Conservation (phyloP, 331 rosid species). For the Pyracantha coccinea region DNA sequence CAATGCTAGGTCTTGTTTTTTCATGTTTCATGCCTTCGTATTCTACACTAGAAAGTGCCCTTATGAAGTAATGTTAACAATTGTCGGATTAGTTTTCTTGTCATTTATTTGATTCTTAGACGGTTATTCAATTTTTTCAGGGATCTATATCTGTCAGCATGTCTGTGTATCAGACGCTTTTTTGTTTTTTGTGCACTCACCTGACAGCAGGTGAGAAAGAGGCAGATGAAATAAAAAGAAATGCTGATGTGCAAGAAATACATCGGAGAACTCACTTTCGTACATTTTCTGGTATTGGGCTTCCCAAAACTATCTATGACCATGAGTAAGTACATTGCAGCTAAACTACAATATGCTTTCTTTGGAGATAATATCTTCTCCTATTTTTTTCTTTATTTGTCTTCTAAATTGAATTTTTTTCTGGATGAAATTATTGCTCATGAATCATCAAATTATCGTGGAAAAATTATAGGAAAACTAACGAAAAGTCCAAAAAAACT, state of each 20-base stretch:
- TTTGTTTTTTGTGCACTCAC: slow-evolving; percentile 87
- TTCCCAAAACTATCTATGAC: slow-evolving; percentile 50
- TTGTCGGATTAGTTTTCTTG: not conserved
- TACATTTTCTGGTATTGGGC: slow-evolving; percentile 41
- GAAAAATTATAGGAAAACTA: too few relatives aligned
- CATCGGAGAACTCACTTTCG: slow-evolving; percentile 65
- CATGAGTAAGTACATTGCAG: slow-evolving; percentile 62
- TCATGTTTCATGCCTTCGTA: not conserved
- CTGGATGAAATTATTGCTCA: not conserved
- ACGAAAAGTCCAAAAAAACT: too few relatives aligned
- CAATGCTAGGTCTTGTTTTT: not conserved
- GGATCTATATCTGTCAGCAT: slow-evolving; percentile 88
- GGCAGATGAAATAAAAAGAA: slow-evolving; percentile 64
- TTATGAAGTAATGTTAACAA: not conserved
- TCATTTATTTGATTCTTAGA: not conserved
- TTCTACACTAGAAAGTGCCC: not conserved
- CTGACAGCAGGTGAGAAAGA: slow-evolving; percentile 82
- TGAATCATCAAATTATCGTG: not conserved
- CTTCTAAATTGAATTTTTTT: not conserved
- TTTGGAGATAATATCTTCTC: not conserved
- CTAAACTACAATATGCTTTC: not conserved
- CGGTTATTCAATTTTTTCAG: slow-evolving; percentile 34
- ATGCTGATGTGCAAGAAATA: slow-evolving; percentile 72
- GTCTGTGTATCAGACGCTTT: slow-evolving; percentile 80
- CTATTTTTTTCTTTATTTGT: not conserved